Conservation (phyloP, 2,329 filamentous ascomycete species). For the Byssothecium circinans region DNA sequence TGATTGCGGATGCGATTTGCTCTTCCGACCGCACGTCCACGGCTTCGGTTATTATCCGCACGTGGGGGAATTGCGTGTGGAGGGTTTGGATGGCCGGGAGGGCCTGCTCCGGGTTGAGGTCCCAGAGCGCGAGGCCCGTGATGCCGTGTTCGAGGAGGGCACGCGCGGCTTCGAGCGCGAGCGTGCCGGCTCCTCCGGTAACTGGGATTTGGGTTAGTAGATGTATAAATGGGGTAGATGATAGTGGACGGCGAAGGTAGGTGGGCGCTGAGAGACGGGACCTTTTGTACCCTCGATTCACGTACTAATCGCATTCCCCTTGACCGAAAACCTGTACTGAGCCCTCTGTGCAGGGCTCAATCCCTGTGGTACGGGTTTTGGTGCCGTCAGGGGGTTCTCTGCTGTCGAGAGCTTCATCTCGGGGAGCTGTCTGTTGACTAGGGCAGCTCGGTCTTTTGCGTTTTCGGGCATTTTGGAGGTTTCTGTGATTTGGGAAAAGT, state of each 20-base stretch:
- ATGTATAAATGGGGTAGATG: background rate
- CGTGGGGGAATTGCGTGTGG: slow-evolving; percentile 56
- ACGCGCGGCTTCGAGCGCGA: slow-evolving; percentile 60
- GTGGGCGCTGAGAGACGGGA: background rate
- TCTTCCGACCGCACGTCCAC: slow-evolving; percentile 63
- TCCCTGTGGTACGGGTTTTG: slow-evolving; percentile 47
- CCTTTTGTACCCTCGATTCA: slow-evolving; percentile 21
- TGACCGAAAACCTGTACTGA: slow-evolving; percentile 54
- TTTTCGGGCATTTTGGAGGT: slow-evolving; percentile 11
- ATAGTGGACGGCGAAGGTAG: background rate
- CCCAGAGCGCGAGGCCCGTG: slow-evolving; percentile 61
- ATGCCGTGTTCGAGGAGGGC: slow-evolving; percentile 71
- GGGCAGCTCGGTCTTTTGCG: slow-evolving; percentile 46
- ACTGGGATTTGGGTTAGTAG: slow-evolving; percentile 45
- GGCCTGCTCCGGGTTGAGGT: slow-evolving; percentile 54
- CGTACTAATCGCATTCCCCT: slow-evolving; percentile 57
- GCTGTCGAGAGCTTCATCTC: slow-evolving; percentile 54
- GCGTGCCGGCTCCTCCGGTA: slow-evolving; percentile 67
- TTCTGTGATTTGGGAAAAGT: background rate
- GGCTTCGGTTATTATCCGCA: slow-evolving; percentile 53
- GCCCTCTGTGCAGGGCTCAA: slow-evolving; percentile 47
- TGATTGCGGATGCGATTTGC: slow-evolving; percentile 46
- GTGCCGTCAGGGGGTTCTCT: slow-evolving; percentile 48
- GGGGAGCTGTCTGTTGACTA: slow-evolving; percentile 49
- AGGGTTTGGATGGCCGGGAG: slow-evolving; percentile 51